Evolutionary conservation across 1,139 yeast genomes (phyloP).

Genomic region (Hansenula lynferdii): DNA sequence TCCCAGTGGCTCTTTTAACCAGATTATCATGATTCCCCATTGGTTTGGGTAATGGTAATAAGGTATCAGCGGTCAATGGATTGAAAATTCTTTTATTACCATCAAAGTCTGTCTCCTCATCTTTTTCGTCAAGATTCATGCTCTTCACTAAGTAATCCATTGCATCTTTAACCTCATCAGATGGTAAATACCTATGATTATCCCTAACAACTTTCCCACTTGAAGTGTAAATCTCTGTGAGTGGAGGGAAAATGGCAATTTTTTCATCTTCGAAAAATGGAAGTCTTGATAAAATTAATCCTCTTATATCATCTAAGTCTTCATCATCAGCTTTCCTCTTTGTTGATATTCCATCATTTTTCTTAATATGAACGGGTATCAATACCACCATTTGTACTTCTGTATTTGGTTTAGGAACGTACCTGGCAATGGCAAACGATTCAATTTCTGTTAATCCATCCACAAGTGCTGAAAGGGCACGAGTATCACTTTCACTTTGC

Average conservation of each 20-base stretch:
- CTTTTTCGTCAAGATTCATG: slow-evolving; percentile 31
- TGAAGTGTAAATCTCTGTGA: slow-evolving; percentile 33
- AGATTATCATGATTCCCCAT: slow-evolving; percentile 13
- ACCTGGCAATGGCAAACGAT: slow-evolving; percentile 56
- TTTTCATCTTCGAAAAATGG: slow-evolving; percentile 81
- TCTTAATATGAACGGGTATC: slow-evolving; percentile 40
- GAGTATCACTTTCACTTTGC: slow-evolving; percentile 33
- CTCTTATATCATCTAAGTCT: slow-evolving; percentile 15
- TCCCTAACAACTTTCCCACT: slow-evolving; percentile 27
- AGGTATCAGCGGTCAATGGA: slow-evolving; percentile 22
- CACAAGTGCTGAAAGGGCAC: slow-evolving; percentile 49
- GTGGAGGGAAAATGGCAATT: slow-evolving; percentile 51
- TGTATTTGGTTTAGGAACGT: slow-evolving; percentile 43
- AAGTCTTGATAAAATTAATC: slow-evolving; percentile 40
- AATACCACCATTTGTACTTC: slow-evolving; percentile 55
- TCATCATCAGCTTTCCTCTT: slow-evolving; percentile 16
- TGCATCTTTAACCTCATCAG: slow-evolving; percentile 27
- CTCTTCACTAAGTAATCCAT: slow-evolving; percentile 37
- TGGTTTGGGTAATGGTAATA: slow-evolving; percentile 8
- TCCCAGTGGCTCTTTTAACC: slow-evolving; percentile 13
- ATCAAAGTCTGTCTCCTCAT: slow-evolving; percentile 13
- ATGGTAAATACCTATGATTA: slow-evolving; percentile 27
- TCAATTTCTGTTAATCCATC: slow-evolving; percentile 46
- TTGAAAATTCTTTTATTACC: slow-evolving; percentile 22
- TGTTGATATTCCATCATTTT: slow-evolving; percentile 4